phyloP scores from a whole-genome alignment of 768 basidiomycete species.

The Guyanaporus albipodus region DNA sequence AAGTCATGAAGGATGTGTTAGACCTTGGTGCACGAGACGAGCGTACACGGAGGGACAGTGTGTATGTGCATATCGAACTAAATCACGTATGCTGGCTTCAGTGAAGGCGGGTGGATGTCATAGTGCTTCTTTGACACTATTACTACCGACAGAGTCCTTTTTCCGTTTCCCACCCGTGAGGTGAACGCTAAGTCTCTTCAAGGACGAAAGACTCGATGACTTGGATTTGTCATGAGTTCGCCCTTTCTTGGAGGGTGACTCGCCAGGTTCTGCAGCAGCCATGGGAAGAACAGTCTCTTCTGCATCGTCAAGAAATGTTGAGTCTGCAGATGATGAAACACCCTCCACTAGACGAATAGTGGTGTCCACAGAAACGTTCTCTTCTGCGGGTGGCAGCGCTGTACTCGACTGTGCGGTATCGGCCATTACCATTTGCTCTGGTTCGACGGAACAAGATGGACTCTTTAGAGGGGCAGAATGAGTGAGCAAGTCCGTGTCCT shows the following conservation, averaged over 20 bases:
- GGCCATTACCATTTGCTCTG: constrained; percentile 3
- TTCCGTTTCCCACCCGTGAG: constrained; percentile 43
- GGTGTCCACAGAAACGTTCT: constrained; percentile 31
- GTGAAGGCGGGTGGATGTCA: constrained; percentile 18
- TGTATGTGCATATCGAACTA: constrained; percentile 21
- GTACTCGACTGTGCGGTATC: constrained; percentile 10
- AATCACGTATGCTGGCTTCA: constrained; percentile 14
- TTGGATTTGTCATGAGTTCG: constrained; percentile 51
- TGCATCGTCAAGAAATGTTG: constrained; percentile 30
- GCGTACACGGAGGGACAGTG: constrained; percentile 9
- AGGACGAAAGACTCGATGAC: constrained; percentile 45
- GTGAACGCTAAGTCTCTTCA: constrained; percentile 51
- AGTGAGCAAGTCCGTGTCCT: constrained; percentile 49
- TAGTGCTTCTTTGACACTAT: constrained; percentile 41
- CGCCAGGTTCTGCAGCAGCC: constrained; percentile 32
- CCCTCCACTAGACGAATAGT: constrained; percentile 61
- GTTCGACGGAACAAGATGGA: constrained; percentile 24
- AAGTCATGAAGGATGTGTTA: constrained; percentile 6
- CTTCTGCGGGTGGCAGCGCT: constrained; percentile 9
- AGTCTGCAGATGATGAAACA: constrained; percentile 37
- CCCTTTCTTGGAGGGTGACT: constrained; percentile 27
- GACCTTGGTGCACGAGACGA: constrained; percentile 13
- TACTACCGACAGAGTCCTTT: constrained; percentile 47
- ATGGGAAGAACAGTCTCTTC: constrained; percentile 34
- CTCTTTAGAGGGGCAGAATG: constrained; percentile 40